Conservation (phyloP, 805 yeast genomes). For the Nakazawaea populi region DNA sequence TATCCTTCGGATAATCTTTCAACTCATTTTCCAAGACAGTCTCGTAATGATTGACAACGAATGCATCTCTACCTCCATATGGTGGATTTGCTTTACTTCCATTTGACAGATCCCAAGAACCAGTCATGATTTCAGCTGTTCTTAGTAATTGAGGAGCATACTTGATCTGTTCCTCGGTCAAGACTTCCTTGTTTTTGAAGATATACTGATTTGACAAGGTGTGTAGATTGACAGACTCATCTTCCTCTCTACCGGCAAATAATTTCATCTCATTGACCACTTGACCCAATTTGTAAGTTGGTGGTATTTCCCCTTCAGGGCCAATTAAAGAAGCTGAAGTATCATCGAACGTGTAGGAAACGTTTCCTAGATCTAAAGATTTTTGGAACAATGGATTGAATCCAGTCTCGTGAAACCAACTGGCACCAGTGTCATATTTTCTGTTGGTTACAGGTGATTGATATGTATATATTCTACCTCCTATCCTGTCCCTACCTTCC, state of each 20-base stretch:
- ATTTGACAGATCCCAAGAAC: slow-evolving; percentile 25
- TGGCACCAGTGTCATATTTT: slow-evolving; percentile 43
- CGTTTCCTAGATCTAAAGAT: slow-evolving; percentile 17
- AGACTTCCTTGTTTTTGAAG: slow-evolving; percentile 12
- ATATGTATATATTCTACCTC: slow-evolving; percentile 35
- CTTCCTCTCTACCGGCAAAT: slow-evolving; percentile 25
- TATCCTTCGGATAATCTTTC: slow-evolving; percentile 17
- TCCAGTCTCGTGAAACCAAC: slow-evolving; percentile 48
- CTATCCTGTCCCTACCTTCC: slow-evolving; percentile 44
- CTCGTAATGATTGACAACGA: slow-evolving; percentile 20
- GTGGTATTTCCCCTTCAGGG: slow-evolving; percentile 20
- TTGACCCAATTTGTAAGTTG: slow-evolving; percentile 23
- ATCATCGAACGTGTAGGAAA: slow-evolving; percentile 23
- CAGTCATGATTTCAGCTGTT: slow-evolving; percentile 22
- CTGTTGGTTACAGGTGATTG: slow-evolving; percentile 17
- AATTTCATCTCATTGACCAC: slow-evolving; percentile 27
- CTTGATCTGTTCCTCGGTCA: slow-evolving; percentile 20
- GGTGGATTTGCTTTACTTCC: slow-evolving; percentile 20
- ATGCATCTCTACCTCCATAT: slow-evolving; percentile 27
- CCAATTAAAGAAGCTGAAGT: slow-evolving; percentile 26
- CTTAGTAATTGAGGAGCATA: slow-evolving; percentile 23
- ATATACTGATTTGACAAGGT: slow-evolving; percentile 20
- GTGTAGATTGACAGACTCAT: slow-evolving; percentile 19
- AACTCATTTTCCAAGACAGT: slow-evolving; percentile 22
- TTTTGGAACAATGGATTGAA: slow-evolving; percentile 33